Base-by-base conservation (phyloP, 352 stramenopile genomes). In the Plasmopara viticola region DNA sequence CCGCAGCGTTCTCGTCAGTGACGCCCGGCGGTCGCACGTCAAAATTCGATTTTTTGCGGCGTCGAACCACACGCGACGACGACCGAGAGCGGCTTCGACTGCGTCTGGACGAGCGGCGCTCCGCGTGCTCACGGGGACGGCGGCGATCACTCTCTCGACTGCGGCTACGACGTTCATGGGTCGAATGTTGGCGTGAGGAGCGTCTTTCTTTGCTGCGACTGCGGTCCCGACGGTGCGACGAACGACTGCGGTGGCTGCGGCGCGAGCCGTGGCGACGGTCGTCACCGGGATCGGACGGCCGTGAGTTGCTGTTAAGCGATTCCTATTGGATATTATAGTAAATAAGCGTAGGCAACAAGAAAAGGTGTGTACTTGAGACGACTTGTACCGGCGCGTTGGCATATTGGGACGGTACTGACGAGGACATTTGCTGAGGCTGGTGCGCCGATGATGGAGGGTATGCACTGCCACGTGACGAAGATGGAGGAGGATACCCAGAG, bases 21-120 rank as follows among this genome's bases (percentile, higher is more conserved):
- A 93, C 82, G 30, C 82, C 82, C 3, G 82, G 78, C 40, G 82
- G 82, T 2, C 74, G 70, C 60, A 93, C 78, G 55, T 93, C 82
- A 64, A 93, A 93, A 56, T 87, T 88, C 62, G 69, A 85, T 72
- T 88, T 86, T 56, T 84, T 81, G 45, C 75, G 68, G 42, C 73
- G 71, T 33, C 74, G 72, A 14, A 81, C 68, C 15, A 81, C 57
- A 35, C 58, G 65, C 33, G 72, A 67, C 44, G 65, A 63, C 37
- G 76, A 85, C 31, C 62, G 60, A 20, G 65, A 72, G 48, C 75
- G 70, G 44, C 65, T 72, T 41, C 75, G 72, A 43, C 65, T 72
- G 56, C 74, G 69, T 53, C 52, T 58, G 25, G 68, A 62, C 38
- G 65, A 61, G 57, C 45, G 64, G n/a, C 73, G 74, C 25, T 84